These are phyloP conservation scores for Podospora sp. DNA, from an alignment of 495 filamentous ascomycete genomes.

Conservation along the genomic window DNA sequence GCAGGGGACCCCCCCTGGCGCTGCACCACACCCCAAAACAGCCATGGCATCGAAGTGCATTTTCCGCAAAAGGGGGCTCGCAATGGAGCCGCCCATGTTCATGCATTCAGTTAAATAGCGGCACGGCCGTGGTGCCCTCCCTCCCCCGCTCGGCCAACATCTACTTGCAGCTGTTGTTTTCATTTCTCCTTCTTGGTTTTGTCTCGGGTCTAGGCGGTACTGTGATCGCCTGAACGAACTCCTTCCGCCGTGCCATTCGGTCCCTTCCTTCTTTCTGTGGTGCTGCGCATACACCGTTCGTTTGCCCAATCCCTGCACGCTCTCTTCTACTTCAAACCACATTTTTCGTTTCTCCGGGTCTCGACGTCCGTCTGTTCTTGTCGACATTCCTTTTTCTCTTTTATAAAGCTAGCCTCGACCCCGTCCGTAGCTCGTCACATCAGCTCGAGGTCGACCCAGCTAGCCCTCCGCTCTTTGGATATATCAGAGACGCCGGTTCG, in stretches of 20 bases:
- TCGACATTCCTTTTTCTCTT: not conserved
- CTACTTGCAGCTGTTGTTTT: conserved; percentile 9
- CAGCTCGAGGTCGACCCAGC: not conserved
- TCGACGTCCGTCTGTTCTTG: conserved; percentile 6
- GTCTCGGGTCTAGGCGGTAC: conserved; percentile 10
- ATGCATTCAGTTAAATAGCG: conserved; percentile 34
- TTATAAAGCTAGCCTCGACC: too few species aligned
- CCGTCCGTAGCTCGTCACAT: too few species aligned
- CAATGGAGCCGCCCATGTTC: conserved; percentile 25
- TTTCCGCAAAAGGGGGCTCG: conserved; percentile 23
- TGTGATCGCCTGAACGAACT: conserved; percentile 12
- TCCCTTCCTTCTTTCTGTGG: conserved; percentile 23
- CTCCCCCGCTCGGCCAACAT: conserved; percentile 12
- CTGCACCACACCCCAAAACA: conserved; percentile 25
- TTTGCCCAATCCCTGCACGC: conserved; percentile 18
- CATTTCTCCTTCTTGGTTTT: conserved; percentile 12
- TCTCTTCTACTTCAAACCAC: conserved; percentile 19
- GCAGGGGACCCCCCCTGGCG: conserved; percentile 23
- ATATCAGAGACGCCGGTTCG: too few species aligned
- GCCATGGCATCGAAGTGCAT: conserved; percentile 25
- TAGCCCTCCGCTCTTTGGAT: not conserved
- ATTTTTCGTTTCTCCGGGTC: conserved; percentile 10
- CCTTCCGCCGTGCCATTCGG: conserved; percentile 19
- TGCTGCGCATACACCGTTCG: conserved; percentile 33
- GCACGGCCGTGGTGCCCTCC: conserved; percentile 25